phyloP scores from a whole-genome alignment of 164 flowering plant species.

The Liquidambar formosana region DNA sequence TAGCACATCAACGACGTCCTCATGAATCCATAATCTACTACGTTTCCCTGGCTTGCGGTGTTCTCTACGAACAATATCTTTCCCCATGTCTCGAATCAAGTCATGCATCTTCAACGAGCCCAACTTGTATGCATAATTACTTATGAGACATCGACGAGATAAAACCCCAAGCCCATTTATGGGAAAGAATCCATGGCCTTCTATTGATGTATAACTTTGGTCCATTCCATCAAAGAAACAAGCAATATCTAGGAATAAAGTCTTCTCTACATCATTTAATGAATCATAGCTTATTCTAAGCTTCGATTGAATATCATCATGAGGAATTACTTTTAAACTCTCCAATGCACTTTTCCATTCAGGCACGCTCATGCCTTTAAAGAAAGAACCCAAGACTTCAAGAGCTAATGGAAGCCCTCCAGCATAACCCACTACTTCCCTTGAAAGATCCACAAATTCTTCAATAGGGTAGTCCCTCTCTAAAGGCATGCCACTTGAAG shows the following conservation, averaged over 20 bases:
- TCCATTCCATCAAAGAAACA: conserved; percentile 5
- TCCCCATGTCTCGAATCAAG: no score
- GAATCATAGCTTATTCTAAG: conserved; percentile 16
- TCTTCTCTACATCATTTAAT: neutral
- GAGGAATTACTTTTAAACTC: neutral
- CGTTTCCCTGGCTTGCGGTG: conserved; percentile 5
- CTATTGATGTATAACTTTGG: neutral
- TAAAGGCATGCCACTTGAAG: conserved; percentile 6
- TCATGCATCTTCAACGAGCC: no score
- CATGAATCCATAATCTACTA: conserved; percentile 16
- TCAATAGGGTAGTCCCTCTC: neutral
- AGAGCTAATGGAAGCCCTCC: neutral
- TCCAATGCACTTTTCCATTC: neutral
- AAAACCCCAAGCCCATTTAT: neutral
- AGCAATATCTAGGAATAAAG: neutral
- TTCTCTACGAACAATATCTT: no score
- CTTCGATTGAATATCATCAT: neutral
- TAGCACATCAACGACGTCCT: conserved; percentile 5
- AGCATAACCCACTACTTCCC: neutral
- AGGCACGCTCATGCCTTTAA: neutral
- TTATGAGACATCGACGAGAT: no score
- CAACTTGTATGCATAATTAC: no score
- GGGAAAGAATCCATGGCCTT: neutral
- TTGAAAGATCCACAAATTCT: conserved; percentile 4
- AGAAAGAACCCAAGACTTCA: neutral